A percentile compares a stretch with the other conserved stretches of the same genome.
These are phyloP conservation scores for Eruca vesicaria DNA, from an alignment of 441 rosid genomes.

Conservation along the genomic window DNA sequence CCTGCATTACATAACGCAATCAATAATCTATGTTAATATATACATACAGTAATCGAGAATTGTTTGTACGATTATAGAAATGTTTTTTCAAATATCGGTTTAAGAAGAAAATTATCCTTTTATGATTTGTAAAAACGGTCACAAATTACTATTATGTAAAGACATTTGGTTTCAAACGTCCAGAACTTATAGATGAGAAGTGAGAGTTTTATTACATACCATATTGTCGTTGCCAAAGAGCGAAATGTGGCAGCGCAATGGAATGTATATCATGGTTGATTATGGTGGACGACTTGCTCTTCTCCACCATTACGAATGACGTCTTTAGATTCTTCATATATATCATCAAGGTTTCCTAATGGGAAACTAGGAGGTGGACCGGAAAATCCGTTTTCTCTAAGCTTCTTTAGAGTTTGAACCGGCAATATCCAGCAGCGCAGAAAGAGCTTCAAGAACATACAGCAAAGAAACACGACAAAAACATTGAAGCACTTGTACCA, in stretches of 20 bases:
- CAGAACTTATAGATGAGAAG: background rate
- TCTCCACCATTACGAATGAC: background rate
- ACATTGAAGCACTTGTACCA: slow-evolving; percentile 20
- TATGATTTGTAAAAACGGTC: no score
- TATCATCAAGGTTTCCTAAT: slow-evolving; percentile 57
- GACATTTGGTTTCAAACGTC: background rate
- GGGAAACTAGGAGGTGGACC: slow-evolving; percentile 89
- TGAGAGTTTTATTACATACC: slow-evolving; percentile 32
- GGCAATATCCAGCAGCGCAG: slow-evolving; percentile 68
- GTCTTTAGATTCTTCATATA: slow-evolving; percentile 51
- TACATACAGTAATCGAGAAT: no score
- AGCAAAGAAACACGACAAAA: slow-evolving; percentile 27
- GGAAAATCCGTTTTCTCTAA: slow-evolving; percentile 56
- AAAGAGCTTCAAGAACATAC: slow-evolving; percentile 39
- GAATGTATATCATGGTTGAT: slow-evolving; percentile 82
- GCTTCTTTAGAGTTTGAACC: slow-evolving; percentile 45
- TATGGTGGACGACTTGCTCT: slow-evolving; percentile 15
- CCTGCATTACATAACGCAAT: slow-evolving; percentile 45
- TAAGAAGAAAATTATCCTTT: no score
- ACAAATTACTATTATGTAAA: no score
- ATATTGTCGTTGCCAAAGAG: slow-evolving; percentile 71
- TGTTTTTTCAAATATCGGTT: no score
- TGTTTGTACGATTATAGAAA: no score
- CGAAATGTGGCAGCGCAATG: slow-evolving; percentile 69
- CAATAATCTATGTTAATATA: no score